A percentile compares a stretch with the other conserved stretches of the same genome.
Evolutionary conservation across 805 yeast species (phyloP).

Genomic region (Yarrowia sp.): DNA sequence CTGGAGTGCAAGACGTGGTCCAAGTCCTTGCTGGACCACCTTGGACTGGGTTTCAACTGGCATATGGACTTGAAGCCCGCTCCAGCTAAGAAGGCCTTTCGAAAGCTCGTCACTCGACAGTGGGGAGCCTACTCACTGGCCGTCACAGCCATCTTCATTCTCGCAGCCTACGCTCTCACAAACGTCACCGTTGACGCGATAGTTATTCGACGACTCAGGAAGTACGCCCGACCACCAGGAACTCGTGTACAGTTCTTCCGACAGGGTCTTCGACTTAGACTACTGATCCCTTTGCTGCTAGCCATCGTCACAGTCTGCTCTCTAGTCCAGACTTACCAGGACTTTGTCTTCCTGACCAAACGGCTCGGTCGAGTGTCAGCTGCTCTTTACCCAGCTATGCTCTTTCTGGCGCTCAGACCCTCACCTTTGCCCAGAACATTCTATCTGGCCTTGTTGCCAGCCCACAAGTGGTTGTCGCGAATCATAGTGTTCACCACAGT

Average conservation of each 20-base stretch:
- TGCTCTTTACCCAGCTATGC: conserved; percentile 69
- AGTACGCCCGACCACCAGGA: conserved; percentile 20
- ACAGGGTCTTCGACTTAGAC: neutral
- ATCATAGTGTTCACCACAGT: conserved; percentile 63
- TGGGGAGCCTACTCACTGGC: conserved; percentile 19
- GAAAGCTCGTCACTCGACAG: neutral
- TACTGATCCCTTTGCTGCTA: neutral
- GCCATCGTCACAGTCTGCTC: conserved; percentile 10
- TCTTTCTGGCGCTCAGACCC: conserved; percentile 75
- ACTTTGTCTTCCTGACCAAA: conserved; percentile 39
- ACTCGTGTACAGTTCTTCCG: conserved; percentile 1
- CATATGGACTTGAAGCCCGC: conserved; percentile 21
- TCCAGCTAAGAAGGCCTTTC: conserved; percentile 4
- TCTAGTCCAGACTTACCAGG: conserved; percentile 19
- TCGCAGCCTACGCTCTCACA: neutral
- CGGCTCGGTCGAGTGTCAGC: conserved; percentile 75
- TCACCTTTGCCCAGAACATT: conserved; percentile 77
- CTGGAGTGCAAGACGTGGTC: conserved; percentile 18
- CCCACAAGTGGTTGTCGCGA: conserved; percentile 90
- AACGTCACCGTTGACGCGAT: conserved; percentile 5
- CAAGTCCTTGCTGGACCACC: conserved; percentile 13
- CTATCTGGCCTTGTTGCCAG: conserved; percentile 67
- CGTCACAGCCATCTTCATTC: conserved; percentile 10
- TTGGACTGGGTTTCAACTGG: conserved; percentile 23
- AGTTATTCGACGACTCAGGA: conserved; percentile 20